These are phyloP conservation scores for Lecanicillium sp. DNA, from an alignment of 2,329 filamentous ascomycete species.

Conservation along the genomic window DNA sequence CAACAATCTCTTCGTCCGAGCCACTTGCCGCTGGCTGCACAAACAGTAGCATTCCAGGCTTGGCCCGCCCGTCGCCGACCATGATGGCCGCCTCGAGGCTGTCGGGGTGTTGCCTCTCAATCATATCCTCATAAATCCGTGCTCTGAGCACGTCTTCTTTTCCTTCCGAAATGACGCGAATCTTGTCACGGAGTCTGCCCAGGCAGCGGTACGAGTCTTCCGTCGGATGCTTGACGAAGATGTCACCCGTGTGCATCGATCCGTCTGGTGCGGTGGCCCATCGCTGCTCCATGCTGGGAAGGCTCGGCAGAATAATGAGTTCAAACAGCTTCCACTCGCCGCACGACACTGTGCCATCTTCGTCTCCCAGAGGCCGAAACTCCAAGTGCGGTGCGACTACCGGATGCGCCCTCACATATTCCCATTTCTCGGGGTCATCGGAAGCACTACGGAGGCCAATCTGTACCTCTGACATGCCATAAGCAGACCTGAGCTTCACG, in stretches of 20 bases:
- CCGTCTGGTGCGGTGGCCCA: not conserved
- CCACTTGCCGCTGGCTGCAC: too few species aligned
- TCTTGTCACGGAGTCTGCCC: too few species aligned
- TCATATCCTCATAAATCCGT: too few species aligned
- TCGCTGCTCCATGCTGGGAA: not conserved
- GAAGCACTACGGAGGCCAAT: not conserved
- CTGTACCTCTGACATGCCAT: not conserved
- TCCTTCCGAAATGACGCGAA: too few species aligned
- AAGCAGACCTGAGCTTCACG: not conserved
- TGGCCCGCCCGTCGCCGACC: too few species aligned
- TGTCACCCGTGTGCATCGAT: not conserved
- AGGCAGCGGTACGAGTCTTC: not conserved
- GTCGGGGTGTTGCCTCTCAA: too few species aligned
- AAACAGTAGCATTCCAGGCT: too few species aligned
- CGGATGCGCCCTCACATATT: not conserved
- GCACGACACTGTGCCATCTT: not conserved
- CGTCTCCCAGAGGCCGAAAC: not conserved
- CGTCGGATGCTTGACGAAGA: not conserved
- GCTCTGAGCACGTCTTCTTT: too few species aligned
- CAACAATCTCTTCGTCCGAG: too few species aligned
- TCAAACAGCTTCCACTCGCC: not conserved
- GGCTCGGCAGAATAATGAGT: not conserved
- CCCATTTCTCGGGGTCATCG: not conserved
- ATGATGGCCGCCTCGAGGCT: too few species aligned
- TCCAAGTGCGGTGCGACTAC: not conserved